Evolutionary conservation across 805 yeast genomes (phyloP), one percentile per base, ranked within the genome.

Genomic region (Pichia gijzeniarum): DNA sequence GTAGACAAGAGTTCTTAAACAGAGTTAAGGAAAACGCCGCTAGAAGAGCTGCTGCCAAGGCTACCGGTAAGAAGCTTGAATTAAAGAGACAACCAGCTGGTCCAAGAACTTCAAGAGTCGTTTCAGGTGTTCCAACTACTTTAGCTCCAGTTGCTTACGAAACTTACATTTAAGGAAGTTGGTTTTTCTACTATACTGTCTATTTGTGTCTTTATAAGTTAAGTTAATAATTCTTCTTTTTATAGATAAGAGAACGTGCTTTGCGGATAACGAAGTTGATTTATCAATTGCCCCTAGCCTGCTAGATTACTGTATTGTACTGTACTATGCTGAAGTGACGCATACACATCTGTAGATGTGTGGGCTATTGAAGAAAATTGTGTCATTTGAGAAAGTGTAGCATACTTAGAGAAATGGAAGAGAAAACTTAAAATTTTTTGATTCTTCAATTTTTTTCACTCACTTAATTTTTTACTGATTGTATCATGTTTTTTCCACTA

Each of bases 131-230:
- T 64, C 96, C 98, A 67, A 95, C 90, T 74, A 90, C 96, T 66
- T 82, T 93, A 76, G 93, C 96, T 70, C 98, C 99, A 76, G 90
- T 88, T 78, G 85, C 99, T 71, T 93, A 93, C 85, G 99, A 93
- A 82, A 93, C 99, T 71, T 91, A 83, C 85, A 93, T 93, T 79
- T 93, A 89, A 85, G 60, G 52, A 48, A 46, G 32, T 30, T 38
- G 22, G 22, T 14, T 38, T 10, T 21, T 20, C 33, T 30, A 30
- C 14, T 7, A 34, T 31, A 30, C 33, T 35, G 18, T 38, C 48
- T 38, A 14, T 34, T 21, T 39, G 35, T 39, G 36, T 40, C 40
- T 44, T 30, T 44, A 31, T 44, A 28, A 40, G 43, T 40, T 40
- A 40, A 40, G 43, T 40, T 40, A 40, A 32, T 40, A 33, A 40